These are phyloP conservation scores for Copromyces sp. DNA, from an alignment of 495 filamentous ascomycete genomes.

Conservation along the genomic window DNA sequence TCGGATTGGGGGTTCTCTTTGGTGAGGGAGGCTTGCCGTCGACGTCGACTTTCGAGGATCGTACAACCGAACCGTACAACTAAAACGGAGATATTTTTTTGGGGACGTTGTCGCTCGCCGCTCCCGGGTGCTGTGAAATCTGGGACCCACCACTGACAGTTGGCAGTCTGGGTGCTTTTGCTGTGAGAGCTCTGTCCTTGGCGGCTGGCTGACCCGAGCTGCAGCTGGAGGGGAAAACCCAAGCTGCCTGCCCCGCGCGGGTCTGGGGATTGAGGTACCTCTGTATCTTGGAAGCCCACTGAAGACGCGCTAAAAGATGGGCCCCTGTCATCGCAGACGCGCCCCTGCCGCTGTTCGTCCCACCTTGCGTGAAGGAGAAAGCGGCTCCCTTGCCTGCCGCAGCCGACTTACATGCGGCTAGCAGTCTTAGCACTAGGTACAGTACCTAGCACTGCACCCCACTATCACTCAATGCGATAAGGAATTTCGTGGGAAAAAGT, in stretches of 20 bases:
- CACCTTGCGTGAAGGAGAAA: neutral
- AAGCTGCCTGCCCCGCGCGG: neutral
- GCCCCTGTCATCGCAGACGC: neutral
- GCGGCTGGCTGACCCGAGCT: neutral
- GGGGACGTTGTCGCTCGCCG: neutral
- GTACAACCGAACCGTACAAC: neutral
- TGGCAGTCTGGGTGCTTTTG: neutral
- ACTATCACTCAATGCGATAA: neutral
- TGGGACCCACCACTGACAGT: neutral
- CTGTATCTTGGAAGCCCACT: neutral
- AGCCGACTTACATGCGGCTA: neutral
- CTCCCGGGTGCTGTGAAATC: neutral
- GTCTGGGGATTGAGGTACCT: neutral
- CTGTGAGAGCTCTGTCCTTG: neutral
- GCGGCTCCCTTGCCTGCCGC: neutral
- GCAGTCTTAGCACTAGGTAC: too few relatives aligned
- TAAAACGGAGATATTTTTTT: neutral
- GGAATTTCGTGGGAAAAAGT: neutral
- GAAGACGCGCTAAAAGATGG: neutral
- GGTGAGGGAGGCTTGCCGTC: conserved; percentile 1
- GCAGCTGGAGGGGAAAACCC: neutral
- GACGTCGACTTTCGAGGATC: neutral
- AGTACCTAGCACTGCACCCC: neutral
- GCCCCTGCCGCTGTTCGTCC: neutral
- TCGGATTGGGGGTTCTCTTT: neutral